phyloP scores from a whole-genome alignment of 805 yeast genomes.

The Hanseniaspora lindneri region DNA sequence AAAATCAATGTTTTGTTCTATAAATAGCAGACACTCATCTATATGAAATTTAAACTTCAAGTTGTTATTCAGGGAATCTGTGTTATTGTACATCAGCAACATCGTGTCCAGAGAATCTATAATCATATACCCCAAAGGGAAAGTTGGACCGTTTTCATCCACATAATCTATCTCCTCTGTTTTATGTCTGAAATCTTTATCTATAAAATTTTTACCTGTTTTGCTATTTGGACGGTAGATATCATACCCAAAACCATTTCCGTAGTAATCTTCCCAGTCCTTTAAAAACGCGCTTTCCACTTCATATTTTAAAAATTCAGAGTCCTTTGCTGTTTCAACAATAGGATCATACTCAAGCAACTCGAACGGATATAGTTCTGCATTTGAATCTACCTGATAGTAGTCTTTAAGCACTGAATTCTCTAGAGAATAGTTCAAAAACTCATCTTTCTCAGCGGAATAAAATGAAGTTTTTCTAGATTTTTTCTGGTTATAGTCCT shows the following conservation, averaged over 20 bases:
- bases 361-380: background rate
- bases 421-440: background rate
- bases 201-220: constrained; percentile 31
- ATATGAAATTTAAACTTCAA: constrained; percentile 42
- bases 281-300: constrained; percentile 60
- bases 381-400: background rate
- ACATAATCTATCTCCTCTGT: constrained; percentile 35
- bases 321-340: background rate
- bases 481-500: constrained; percentile 8
- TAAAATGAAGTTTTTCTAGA: background rate
- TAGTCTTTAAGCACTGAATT: background rate
- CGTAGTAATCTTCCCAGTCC: constrained; percentile 66
- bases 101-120: constrained; percentile 80
- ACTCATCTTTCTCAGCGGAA: background rate
- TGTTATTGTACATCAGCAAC: constrained; percentile 53
- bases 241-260: constrained; percentile 77
- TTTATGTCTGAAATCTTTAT: background rate
- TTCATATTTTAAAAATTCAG: constrained; percentile 26
- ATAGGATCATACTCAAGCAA: background rate
- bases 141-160: constrained; percentile 39
- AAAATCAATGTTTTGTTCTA: constrained; percentile 54
- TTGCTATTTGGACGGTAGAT: constrained; percentile 58
- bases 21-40: constrained; percentile 59
- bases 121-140: constrained; percentile 86
- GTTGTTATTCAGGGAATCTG: constrained; percentile 16